A percentile compares a stretch with the other conserved stretches of the same genome.
Evolutionary conservation across 1,284 basidiomycete species (phyloP).

Genomic region (Moesziomyces sp.): DNA sequence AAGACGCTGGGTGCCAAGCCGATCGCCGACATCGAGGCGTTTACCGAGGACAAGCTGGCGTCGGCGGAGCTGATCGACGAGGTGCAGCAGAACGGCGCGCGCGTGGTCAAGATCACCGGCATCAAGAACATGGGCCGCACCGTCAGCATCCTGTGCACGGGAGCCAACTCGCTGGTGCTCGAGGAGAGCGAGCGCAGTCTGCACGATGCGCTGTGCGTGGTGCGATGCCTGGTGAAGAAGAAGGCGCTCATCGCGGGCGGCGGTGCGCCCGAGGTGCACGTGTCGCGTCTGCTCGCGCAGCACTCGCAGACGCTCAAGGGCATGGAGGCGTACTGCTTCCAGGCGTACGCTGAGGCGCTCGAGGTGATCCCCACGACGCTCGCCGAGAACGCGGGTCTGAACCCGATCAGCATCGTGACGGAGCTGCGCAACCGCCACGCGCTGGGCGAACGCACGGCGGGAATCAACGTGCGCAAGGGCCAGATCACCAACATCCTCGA

Average conservation of each 20-base stretch:
- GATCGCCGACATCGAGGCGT: slow-evolving; percentile 95
- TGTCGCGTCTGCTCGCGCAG: slow-evolving; percentile 91
- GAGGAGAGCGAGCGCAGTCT: slow-evolving; percentile 97
- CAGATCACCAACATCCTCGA: slow-evolving; percentile 95
- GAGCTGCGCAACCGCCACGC: slow-evolving; percentile 97
- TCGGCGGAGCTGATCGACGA: slow-evolving; percentile 97
- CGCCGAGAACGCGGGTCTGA: slow-evolving; percentile 97
- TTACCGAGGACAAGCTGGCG: slow-evolving; percentile 98
- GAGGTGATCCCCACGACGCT: slow-evolving; percentile 98
- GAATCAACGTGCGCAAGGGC: slow-evolving; percentile 88
- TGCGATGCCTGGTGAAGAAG: slow-evolving; percentile 98
- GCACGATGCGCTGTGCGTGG: slow-evolving; percentile 97
- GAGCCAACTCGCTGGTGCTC: slow-evolving; percentile 90
- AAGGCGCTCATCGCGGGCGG: slow-evolving; percentile 96
- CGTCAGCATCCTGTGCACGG: slow-evolving; percentile 94
- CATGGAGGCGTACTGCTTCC: slow-evolving; percentile 99
- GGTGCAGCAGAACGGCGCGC: slow-evolving; percentile 82
- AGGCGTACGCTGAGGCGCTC: slow-evolving; percentile 96
- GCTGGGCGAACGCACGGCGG: slow-evolving; percentile 90
- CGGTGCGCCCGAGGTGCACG: slow-evolving; percentile 97
- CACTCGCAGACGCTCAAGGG: slow-evolving; percentile 94
- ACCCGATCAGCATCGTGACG: slow-evolving; percentile 97
- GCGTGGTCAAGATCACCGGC: slow-evolving; percentile 93
- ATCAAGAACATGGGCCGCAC: slow-evolving; percentile 95
- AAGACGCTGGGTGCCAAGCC: slow-evolving; percentile 96